Conservation (phyloP, 148 eudicot species). For the Fagopyrum homotropicum region DNA sequence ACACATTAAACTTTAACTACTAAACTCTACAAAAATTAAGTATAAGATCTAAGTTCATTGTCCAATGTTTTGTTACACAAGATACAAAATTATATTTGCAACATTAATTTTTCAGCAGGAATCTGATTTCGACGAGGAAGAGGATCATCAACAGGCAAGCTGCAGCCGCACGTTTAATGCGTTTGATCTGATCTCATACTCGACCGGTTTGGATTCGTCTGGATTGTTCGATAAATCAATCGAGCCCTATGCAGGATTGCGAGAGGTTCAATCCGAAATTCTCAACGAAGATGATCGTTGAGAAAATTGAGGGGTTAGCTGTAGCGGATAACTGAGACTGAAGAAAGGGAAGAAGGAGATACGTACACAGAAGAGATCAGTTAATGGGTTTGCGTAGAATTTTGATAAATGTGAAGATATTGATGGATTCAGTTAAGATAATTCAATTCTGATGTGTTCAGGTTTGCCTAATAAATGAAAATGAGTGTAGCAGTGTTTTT, state of each 20-base stretch:
- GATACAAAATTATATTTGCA: too few species aligned
- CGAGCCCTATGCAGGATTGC: slow-evolving; percentile 17
- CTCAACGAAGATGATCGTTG: slow-evolving; percentile 31
- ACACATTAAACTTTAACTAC: too few species aligned
- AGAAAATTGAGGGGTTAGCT: slow-evolving; percentile 26
- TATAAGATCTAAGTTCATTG: too few species aligned
- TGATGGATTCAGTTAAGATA: background rate
- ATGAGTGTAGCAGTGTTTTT: too few species aligned
- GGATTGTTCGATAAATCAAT: slow-evolving; percentile 34
- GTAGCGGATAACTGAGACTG: slow-evolving; percentile 18
- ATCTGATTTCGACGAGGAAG: slow-evolving; percentile 23
- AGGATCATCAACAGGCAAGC: background rate
- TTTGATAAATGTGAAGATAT: background rate
- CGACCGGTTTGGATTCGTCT: slow-evolving; percentile 52
- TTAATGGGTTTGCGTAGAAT: background rate
- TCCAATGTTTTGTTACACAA: too few species aligned
- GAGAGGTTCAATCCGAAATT: slow-evolving; percentile 33
- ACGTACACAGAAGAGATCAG: background rate
- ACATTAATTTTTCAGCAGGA: background rate
- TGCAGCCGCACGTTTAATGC: slow-evolving; percentile 32
- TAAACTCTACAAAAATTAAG: too few species aligned
- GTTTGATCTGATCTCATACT: slow-evolving; percentile 65
- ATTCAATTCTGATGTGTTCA: background rate
- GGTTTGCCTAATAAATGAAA: background rate
- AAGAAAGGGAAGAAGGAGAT: slow-evolving; percentile 27